phyloP scores from a whole-genome alignment of 179 eudicot genomes.

The Gypsophila paniculata region DNA sequence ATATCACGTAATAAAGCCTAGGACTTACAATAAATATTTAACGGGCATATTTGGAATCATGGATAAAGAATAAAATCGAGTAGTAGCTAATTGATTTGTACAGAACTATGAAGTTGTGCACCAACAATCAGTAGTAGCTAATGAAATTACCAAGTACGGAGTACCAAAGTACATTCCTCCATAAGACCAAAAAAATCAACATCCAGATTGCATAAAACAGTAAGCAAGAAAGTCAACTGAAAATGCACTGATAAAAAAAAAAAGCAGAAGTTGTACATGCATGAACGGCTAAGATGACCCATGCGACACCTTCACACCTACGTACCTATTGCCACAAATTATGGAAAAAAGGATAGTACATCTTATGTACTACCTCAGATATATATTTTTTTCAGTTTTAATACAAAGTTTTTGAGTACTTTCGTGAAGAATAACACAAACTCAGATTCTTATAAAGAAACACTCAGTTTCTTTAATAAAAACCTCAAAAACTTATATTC shows the following conservation, averaged over 20 bases:
- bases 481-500: too few relatives aligned
- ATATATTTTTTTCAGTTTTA: too few relatives aligned
- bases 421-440: too few relatives aligned
- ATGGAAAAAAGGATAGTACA: too few relatives aligned
- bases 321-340: too few relatives aligned
- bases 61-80: not conserved
- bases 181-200: too few relatives aligned
- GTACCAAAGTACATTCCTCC: not conserved
- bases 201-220: not conserved
- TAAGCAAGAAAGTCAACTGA: not conserved
- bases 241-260: not conserved
- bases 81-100: not conserved
- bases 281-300: too few relatives aligned
- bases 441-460: too few relatives aligned
- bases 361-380: too few relatives aligned
- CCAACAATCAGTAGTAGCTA: not conserved
- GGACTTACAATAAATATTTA: not conserved
- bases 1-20: not conserved
- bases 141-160: not conserved
- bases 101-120: not conserved
- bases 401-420: too few relatives aligned
- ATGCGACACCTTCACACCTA: too few relatives aligned
- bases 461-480: too few relatives aligned
- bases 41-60: not conserved
- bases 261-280: not conserved